Evolutionary conservation across 495 filamentous ascomycete genomes (phyloP).

Genomic region (Hypomontagnella monticulosa): DNA sequence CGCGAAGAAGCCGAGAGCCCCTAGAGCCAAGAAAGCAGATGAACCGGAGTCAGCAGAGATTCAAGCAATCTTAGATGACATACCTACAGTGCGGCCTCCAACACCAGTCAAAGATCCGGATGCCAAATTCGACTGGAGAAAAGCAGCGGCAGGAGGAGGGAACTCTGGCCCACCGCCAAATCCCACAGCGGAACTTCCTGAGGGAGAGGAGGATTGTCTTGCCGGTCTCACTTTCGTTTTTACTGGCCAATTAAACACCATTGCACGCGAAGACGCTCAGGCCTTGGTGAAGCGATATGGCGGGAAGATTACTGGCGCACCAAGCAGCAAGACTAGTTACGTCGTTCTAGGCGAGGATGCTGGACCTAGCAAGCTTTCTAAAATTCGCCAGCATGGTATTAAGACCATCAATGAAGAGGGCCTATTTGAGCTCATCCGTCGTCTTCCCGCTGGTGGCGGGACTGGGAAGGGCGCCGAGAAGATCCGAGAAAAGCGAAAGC

Average conservation of each 20-base stretch:
- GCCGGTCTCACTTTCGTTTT: constrained; percentile 97
- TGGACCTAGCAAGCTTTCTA: constrained; percentile 91
- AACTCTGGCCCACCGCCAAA: constrained; percentile 68
- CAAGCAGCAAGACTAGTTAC: constrained; percentile 91
- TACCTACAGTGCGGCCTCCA: constrained; percentile 82
- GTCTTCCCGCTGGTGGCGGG: constrained; percentile 85
- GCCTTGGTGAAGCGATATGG: constrained; percentile 90
- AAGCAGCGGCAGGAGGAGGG: constrained; percentile 59
- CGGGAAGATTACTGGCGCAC: constrained; percentile 85
- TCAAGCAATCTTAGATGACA: constrained; percentile 85
- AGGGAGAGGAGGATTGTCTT: constrained; percentile 88
- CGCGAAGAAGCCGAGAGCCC: constrained; percentile 67
- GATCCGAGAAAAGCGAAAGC: constrained; percentile 80
- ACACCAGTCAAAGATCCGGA: constrained; percentile 72
- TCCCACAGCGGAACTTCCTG: constrained; percentile 72
- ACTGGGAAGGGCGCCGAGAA: constrained; percentile 87
- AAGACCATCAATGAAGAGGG: constrained; percentile 96
- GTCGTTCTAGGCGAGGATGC: constrained; percentile 92
- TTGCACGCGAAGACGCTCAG: constrained; percentile 87
- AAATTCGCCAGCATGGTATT: constrained; percentile 77
- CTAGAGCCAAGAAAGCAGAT: constrained; percentile 67
- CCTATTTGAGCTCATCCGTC: constrained; percentile 85
- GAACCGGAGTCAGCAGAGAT: constrained; percentile 70
- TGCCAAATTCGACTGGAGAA: constrained; percentile 76
- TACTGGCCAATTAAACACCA: constrained; percentile 80